Base-by-base conservation (phyloP, 108 stramenopile species). In the Fragilaria crotonensis region DNA sequence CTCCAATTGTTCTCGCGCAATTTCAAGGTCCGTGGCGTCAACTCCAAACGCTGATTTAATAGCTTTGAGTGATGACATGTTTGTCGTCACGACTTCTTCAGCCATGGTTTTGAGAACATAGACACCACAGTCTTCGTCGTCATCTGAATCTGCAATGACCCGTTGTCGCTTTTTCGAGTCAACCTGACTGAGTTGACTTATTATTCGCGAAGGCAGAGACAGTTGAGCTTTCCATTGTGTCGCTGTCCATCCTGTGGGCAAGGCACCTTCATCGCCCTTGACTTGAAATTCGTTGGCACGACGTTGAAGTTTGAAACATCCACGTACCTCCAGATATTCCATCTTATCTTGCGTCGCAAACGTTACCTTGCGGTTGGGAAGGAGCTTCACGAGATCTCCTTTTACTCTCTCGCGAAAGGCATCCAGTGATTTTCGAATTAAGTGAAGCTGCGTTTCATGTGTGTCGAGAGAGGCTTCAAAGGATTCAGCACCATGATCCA, bases 221-320 rank as follows among this genome's bases (percentile, higher is more conserved):
- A n/a, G n/a, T n/a, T n/a, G n/a, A n/a, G n/a, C 27, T 33, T 59
- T 66, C 87, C 87, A 89, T 52, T 71, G 73, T 21, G 63, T 30
- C 4, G 36, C 57, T 48, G 67, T 46, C 54, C 65, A 57, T 7
- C 63, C 63, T 52, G 60, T 48, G 5, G 84, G 87, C 36, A 89
- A 66, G 1, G 80, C 80, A 18, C 74, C 79, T 45, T 70, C 49
- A 36, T 22, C 23, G 74, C 76, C 67, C 25, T 23, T 18, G 21
- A 77, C 52, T 36, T 72, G 69, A 59, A 85, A 89, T 5, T 72
- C 52, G 44, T 75, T 64, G 1, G 74, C 87, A 54, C 54, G 25
- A 48, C 87, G 79, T 41, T 67, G 45, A 5, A 85, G 47, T n/a
- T n/a, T n/a, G n/a, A n/a, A n/a, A n/a, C n/a, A n/a, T n/a, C n/a